These are phyloP conservation scores for Echium plantagineum DNA, from an alignment of 257 asterid species.

Conservation along the genomic window DNA sequence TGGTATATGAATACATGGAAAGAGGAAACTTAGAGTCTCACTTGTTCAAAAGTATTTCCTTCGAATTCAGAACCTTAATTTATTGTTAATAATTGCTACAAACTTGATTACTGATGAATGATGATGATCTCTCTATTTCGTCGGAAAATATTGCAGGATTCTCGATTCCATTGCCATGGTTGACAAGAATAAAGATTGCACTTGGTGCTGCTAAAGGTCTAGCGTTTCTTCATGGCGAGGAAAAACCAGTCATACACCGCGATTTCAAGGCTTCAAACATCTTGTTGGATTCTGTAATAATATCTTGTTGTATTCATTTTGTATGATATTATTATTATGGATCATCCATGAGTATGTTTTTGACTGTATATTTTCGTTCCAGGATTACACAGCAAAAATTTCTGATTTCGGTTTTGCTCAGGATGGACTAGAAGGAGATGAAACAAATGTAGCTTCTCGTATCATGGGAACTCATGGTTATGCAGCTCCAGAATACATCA, in stretches of 20 bases:
- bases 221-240: constrained; percentile 72
- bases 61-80: background rate
- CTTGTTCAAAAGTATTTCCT: constrained; percentile 44
- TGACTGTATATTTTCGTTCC: background rate
- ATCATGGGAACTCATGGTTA: constrained; percentile 86
- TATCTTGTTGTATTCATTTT: too few species aligned
- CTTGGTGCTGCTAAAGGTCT: constrained; percentile 69
- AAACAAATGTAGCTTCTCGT: constrained; percentile 59
- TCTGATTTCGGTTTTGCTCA: constrained; percentile 84
- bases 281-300: constrained; percentile 34
- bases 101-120: background rate
- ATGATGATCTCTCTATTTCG: background rate
- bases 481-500: constrained; percentile 81
- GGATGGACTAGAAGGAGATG: constrained; percentile 76
- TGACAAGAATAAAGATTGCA: constrained; percentile 59
- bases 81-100: background rate
- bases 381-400: constrained; percentile 58
- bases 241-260: constrained; percentile 61
- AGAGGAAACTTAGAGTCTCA: constrained; percentile 70
- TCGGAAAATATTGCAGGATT: constrained; percentile 29
- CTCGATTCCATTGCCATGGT: constrained; percentile 50
- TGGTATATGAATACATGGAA: constrained; percentile 73
- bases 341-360: too few species aligned
- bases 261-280: constrained; percentile 79
- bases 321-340: background rate